Conservation (phyloP, 2,329 filamentous ascomycete genomes). For the Teratosphaeria gauchensis region DNA sequence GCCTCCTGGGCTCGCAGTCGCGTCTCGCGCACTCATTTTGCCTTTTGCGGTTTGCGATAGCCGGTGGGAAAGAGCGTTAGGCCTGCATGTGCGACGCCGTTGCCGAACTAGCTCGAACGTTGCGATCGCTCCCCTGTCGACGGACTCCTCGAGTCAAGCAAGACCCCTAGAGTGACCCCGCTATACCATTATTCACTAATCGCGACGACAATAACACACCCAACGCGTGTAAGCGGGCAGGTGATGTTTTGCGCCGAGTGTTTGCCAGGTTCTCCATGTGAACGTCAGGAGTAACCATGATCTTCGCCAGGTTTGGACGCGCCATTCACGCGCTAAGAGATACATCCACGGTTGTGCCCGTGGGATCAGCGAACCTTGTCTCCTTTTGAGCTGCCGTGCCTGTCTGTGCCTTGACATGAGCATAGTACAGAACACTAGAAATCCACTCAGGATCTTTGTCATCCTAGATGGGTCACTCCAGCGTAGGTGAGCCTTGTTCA, state of each 20-base stretch:
- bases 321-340: background rate
- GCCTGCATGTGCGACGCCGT: background rate
- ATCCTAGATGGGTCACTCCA: too few species aligned
- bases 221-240: background rate
- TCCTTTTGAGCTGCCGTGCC: background rate
- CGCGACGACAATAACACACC: background rate
- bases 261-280: background rate
- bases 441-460: too few species aligned
- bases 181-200: background rate
- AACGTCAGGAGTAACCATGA: background rate
- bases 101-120: background rate
- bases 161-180: background rate
- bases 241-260: background rate
- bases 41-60: background rate
- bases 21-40: background rate
- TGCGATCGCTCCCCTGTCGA: background rate
- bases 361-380: background rate
- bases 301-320: background rate
- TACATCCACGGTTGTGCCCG: background rate
- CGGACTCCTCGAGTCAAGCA: background rate
- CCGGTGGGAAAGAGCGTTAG: background rate
- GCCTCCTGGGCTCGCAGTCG: background rate
- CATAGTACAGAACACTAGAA: too few species aligned
- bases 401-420: too few species aligned
- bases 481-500: too few species aligned